phyloP scores from a whole-genome alignment of 192 early-diverging fungal species.

The Coemansia sp. region DNA sequence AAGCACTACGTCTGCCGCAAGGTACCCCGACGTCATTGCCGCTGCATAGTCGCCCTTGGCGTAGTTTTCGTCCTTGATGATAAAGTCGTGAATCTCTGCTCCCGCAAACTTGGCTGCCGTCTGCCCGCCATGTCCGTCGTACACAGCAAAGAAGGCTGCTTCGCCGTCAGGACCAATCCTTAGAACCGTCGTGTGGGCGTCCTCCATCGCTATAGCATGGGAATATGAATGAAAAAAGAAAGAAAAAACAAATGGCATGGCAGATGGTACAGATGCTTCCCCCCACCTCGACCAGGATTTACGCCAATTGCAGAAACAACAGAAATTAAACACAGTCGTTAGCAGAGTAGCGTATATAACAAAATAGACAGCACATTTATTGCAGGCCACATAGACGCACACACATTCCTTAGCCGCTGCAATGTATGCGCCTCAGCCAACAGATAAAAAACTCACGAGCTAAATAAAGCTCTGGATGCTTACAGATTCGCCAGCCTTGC shows the following conservation, averaged over 20 bases:
- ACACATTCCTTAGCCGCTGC: background rate
- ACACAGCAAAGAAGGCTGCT: slow-evolving; percentile 93
- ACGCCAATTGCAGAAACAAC: background rate
- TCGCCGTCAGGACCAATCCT: slow-evolving; percentile 64
- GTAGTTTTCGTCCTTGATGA: slow-evolving; percentile 68
- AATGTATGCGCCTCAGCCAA: background rate
- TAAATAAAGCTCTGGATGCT: slow-evolving; percentile 24
- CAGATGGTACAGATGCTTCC: too few species aligned
- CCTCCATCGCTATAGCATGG: slow-evolving; percentile 82
- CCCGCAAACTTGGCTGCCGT: slow-evolving; percentile 87
- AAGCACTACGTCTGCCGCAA: slow-evolving; percentile 79
- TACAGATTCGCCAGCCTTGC: slow-evolving; percentile 93
- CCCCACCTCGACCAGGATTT: background rate
- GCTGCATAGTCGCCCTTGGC: slow-evolving; percentile 65
- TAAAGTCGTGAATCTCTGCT: slow-evolving; percentile 70
- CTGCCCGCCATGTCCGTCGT: slow-evolving; percentile 93
- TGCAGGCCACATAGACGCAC: slow-evolving; percentile 7
- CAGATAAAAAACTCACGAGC: too few species aligned
- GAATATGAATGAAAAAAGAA: slow-evolving; percentile 2
- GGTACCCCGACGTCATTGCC: slow-evolving; percentile 84
- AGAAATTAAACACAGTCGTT: background rate
- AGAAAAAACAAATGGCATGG: too few species aligned
- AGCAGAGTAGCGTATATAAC: background rate
- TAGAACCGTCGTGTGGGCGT: slow-evolving; percentile 90
- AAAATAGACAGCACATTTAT: background rate